Evolutionary conservation across 306 rosid genomes (phyloP).

Genomic region (Mimosa pudica): DNA sequence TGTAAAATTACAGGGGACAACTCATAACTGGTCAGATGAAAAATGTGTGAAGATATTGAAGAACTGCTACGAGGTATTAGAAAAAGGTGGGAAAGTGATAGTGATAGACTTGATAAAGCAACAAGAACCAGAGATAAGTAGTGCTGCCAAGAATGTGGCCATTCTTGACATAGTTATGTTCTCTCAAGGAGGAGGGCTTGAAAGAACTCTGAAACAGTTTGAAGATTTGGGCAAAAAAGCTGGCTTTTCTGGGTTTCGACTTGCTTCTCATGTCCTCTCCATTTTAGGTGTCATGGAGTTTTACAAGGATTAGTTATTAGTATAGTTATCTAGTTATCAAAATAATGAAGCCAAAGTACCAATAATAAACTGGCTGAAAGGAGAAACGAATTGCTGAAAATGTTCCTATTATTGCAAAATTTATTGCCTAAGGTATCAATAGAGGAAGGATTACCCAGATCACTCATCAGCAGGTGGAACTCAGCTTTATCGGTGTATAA

Average conservation of each 20-base stretch:
- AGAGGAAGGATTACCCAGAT: too few relatives aligned
- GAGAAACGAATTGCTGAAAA: too few relatives aligned
- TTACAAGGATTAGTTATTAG: neutral
- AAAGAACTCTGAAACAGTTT: conserved; percentile 25
- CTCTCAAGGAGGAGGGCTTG: neutral
- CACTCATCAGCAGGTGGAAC: too few relatives aligned
- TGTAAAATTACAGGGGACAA: neutral
- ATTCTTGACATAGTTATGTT: neutral
- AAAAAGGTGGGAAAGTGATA: conserved; percentile 15
- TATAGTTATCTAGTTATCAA: neutral
- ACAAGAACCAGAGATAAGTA: conserved; percentile 5
- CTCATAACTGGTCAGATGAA: conserved; percentile 28
- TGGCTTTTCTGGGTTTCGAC: conserved; percentile 13
- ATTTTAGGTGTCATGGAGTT: conserved; percentile 5
- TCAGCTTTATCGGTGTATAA: too few relatives aligned
- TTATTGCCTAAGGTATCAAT: too few relatives aligned
- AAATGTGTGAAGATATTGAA: neutral
- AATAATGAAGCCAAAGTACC: neutral
- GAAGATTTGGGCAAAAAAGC: neutral
- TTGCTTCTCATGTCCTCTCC: conserved; percentile 1
- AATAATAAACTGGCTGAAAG: neutral
- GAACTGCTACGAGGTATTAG: neutral
- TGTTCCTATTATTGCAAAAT: too few relatives aligned
- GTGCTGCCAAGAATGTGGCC: conserved; percentile 5
- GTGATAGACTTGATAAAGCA: conserved; percentile 8